Evolutionary conservation across 164 flowering plant genomes (phyloP).

Genomic region (Nelumbo lutea): DNA sequence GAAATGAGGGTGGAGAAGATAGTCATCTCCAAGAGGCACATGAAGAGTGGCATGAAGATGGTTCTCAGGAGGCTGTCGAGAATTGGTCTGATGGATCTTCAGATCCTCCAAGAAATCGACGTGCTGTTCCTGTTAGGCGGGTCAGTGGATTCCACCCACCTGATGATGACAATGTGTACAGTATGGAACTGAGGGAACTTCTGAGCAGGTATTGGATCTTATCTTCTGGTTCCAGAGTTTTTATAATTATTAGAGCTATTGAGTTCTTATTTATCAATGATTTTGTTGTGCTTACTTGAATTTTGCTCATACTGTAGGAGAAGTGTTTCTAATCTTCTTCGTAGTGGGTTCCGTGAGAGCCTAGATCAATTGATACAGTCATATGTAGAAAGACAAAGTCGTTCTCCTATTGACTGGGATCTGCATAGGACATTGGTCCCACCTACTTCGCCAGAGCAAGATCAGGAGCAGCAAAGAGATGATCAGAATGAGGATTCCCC

Average conservation of each 20-base stretch:
- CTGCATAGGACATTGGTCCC: constrained; percentile 46
- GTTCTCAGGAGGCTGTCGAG: constrained; percentile 42
- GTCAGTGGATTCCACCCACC: constrained; percentile 79
- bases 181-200: constrained; percentile 98
- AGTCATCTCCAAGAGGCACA: constrained; percentile 31
- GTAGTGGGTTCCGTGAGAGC: constrained; percentile 83
- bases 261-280: background rate
- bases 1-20: constrained; percentile 36
- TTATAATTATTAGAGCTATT: background rate
- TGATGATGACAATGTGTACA: constrained; percentile 93
- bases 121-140: constrained; percentile 58
- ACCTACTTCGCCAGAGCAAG: constrained; percentile 42
- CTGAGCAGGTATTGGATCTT: constrained; percentile 63
- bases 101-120: constrained; percentile 56
- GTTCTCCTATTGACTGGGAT: constrained; percentile 63
- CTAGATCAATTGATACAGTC: constrained; percentile 79
- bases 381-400: constrained; percentile 76
- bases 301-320: constrained; percentile 49
- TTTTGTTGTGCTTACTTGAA: background rate
- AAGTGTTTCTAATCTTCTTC: constrained; percentile 89
- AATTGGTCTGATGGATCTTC: constrained; percentile 69
- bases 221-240: background rate
- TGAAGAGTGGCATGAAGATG: constrained; percentile 59
- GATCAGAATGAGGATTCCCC: constrained; percentile 40
- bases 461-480: constrained; percentile 42